These are phyloP conservation scores for Penicillium subrubescens DNA, from an alignment of 495 filamentous ascomycete species.

Conservation along the genomic window DNA sequence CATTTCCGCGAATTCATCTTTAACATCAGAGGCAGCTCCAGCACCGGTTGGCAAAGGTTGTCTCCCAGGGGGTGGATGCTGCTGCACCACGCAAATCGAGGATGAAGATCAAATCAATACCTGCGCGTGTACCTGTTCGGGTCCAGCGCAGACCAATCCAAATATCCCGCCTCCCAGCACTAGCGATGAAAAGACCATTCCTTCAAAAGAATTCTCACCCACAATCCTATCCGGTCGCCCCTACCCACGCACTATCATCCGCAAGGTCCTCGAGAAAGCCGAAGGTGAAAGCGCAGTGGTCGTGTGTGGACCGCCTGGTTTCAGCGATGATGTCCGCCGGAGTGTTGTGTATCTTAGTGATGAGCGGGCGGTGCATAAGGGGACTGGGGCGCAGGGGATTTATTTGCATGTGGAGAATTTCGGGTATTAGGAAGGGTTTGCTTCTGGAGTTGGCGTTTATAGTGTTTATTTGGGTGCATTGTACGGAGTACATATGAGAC, in stretches of 20 bases:
- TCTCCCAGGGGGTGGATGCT: slow-evolving; percentile 48
- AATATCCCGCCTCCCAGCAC: not conserved
- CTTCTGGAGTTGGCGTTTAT: not conserved
- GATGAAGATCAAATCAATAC: slow-evolving; percentile 44
- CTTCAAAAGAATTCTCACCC: not conserved
- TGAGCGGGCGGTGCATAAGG: slow-evolving; percentile 88
- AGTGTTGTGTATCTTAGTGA: slow-evolving; percentile 73
- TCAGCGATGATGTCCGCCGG: slow-evolving; percentile 66
- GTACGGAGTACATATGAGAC: slow-evolving; percentile 2
- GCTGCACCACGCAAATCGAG: slow-evolving; percentile 53
- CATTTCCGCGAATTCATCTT: slow-evolving; percentile 12
- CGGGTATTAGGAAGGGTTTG: slow-evolving; percentile 25
- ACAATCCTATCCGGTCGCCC: slow-evolving; percentile 46
- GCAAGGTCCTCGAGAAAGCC: slow-evolving; percentile 66
- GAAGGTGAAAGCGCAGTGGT: slow-evolving; percentile 81
- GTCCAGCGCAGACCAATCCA: slow-evolving; percentile 13
- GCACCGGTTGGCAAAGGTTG: slow-evolving; percentile 22
- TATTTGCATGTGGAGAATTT: slow-evolving; percentile 53
- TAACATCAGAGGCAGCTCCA: not conserved
- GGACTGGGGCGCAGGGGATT: slow-evolving; percentile 81
- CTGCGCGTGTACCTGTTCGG: slow-evolving; percentile 35
- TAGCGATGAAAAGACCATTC: not conserved
- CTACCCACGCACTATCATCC: slow-evolving; percentile 47
- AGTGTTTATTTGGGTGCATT: not conserved
- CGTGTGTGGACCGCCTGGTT: slow-evolving; percentile 72